These are phyloP conservation scores for Umbellularia californica DNA, from an alignment of 164 flowering plant species.

Conservation along the genomic window DNA sequence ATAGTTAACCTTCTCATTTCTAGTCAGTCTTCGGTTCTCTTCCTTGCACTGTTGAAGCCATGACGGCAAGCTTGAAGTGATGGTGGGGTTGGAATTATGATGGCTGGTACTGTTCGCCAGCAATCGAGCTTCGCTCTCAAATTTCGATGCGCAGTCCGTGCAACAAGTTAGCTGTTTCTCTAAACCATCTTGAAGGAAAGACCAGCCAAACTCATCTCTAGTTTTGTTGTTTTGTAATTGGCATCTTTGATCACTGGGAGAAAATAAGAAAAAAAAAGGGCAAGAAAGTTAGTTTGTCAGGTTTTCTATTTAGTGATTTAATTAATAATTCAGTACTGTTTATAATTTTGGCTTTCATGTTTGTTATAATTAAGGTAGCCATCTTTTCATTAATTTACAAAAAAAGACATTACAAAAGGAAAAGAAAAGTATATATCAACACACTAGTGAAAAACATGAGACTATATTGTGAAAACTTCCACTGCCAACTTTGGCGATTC, in stretches of 20 bases:
- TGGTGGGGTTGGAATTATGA: slow-evolving; percentile 30
- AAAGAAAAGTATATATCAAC: too few species aligned
- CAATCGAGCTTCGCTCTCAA: slow-evolving; percentile 45
- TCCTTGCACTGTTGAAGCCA: slow-evolving; percentile 85
- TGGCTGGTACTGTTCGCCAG: slow-evolving; percentile 22
- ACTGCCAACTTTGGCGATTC: not conserved
- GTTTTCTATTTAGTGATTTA: not conserved
- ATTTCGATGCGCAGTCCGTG: slow-evolving; percentile 47
- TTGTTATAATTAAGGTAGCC: too few species aligned
- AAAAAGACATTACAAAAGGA: too few species aligned
- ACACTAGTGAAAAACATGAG: not conserved
- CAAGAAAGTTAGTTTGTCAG: not conserved
- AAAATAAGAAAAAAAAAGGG: not conserved
- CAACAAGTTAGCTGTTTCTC: slow-evolving; percentile 53
- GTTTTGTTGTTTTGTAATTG: slow-evolving; percentile 34
- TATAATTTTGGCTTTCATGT: too few species aligned
- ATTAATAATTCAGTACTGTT: not conserved
- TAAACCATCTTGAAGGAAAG: slow-evolving; percentile 25
- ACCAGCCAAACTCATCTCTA: slow-evolving; percentile 36
- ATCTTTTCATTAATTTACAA: too few species aligned
- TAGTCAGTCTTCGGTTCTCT: slow-evolving; percentile 35
- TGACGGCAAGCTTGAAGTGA: slow-evolving; percentile 61
- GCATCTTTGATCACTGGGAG: slow-evolving; percentile 34
- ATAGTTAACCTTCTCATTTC: slow-evolving; percentile 46
- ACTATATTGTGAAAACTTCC: not conserved